Percentiles rank a stretch among this genome's conserved stretches.
Conservation (phyloP, 345 rosid genomes). For the Alliaria petiolata region DNA sequence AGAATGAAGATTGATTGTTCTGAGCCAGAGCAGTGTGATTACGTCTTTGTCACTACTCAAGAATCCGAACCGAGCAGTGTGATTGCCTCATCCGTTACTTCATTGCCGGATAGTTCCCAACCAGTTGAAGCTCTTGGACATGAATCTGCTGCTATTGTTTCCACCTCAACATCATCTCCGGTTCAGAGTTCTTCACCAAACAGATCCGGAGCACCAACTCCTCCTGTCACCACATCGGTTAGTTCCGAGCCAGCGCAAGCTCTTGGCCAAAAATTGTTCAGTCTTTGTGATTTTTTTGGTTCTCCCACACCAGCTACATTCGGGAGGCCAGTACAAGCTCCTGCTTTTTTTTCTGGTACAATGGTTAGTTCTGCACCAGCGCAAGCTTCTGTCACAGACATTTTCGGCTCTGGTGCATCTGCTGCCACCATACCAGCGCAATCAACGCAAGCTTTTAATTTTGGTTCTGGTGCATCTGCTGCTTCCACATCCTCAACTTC, state of each 20-base stretch:
- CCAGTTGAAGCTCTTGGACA: background rate
- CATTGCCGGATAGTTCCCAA: background rate
- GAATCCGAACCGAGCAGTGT: constrained; percentile 3
- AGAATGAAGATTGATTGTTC: constrained; percentile 16
- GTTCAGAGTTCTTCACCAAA: background rate
- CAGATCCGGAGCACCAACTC: too few species aligned
- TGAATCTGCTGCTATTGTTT: background rate
- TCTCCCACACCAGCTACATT: too few species aligned
- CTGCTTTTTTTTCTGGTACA: background rate
- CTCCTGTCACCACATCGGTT: background rate
- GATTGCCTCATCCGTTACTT: background rate
- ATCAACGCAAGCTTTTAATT: background rate
- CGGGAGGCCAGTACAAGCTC: too few species aligned
- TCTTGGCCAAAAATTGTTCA: too few species aligned
- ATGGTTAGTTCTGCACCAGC: background rate
- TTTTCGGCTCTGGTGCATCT: background rate
- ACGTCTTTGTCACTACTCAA: background rate
- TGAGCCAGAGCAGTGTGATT: constrained; percentile 8
- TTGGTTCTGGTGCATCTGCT: background rate
- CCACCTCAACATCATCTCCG: background rate
- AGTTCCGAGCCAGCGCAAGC: background rate
- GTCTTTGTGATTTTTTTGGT: too few species aligned
- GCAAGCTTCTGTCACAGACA: background rate
- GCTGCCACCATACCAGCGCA: background rate
- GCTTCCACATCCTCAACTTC: background rate